Percentiles rank a stretch among this genome's conserved stretches.
Conservation (phyloP, 106 monocot genomes). For the Narthecium ossifragum region DNA sequence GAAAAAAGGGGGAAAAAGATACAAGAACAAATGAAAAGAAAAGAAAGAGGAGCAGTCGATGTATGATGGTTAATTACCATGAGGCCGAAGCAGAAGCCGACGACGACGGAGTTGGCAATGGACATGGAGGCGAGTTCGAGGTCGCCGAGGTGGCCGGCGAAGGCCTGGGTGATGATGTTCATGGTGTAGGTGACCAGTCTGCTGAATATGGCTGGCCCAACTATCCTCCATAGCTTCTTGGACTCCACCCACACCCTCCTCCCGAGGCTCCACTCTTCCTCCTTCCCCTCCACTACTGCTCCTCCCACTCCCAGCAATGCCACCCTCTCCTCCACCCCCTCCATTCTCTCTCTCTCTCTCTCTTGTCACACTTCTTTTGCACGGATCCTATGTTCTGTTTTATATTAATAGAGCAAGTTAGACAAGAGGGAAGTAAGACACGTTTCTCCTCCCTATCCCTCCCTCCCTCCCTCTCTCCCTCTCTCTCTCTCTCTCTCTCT, state of each 20-base stretch:
- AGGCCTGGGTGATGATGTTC: slow-evolving; percentile 9
- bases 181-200: not conserved
- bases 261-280: not conserved
- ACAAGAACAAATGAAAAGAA: not conserved
- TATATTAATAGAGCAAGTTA: too few species aligned
- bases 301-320: not conserved
- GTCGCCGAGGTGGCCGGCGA: slow-evolving; percentile 10
- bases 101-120: slow-evolving; percentile 3
- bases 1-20: not conserved
- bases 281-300: not conserved
- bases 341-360: not conserved
- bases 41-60: not conserved
- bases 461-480: too few species aligned
- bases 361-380: not conserved
- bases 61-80: slow-evolving; percentile 1
- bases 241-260: slow-evolving; percentile 7
- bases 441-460: too few species aligned
- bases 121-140: slow-evolving; percentile 8
- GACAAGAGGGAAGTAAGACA: too few species aligned
- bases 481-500: too few species aligned
- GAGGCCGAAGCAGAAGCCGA: slow-evolving; percentile 9
- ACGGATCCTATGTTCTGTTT: too few species aligned
- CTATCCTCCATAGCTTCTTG: slow-evolving; percentile 11
- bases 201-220: slow-evolving; percentile 3
- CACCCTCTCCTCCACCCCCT: not conserved